Percentiles rank a stretch among this genome's conserved stretches.
These are phyloP conservation scores for Aspergillus sp. DNA, from an alignment of 2,329 filamentous ascomycete species.

Conservation along the genomic window DNA sequence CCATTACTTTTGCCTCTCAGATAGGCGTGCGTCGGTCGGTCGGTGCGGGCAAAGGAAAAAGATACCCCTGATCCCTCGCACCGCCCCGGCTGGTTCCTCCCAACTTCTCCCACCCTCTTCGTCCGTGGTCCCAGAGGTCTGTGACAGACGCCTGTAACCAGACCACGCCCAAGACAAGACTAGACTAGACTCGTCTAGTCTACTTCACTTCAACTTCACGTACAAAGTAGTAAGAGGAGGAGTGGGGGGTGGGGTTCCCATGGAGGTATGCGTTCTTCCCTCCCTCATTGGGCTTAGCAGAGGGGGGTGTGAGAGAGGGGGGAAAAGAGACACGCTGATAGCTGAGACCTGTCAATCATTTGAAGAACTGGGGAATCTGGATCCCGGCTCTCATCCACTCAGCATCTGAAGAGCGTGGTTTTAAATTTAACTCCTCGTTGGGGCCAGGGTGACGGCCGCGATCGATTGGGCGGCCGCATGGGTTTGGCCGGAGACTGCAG, in stretches of 20 bases:
- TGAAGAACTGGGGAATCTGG: conserved; percentile 12
- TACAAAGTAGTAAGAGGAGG: no score
- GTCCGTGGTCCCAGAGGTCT: conserved; percentile 22
- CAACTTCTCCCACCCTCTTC: conserved; percentile 8
- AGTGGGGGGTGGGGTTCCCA: conserved; percentile 14
- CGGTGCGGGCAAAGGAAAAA: not conserved
- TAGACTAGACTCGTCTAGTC: no score
- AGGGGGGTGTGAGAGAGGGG: no score
- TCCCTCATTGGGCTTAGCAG: not conserved
- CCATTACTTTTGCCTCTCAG: no score
- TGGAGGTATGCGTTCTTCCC: conserved; percentile 4
- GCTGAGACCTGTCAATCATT: conserved; percentile 9
- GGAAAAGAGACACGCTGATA: not conserved
- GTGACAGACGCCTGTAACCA: conserved; percentile 17
- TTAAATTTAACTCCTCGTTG: conserved; percentile 12
- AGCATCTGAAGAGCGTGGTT: conserved; percentile 6
- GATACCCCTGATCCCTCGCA: conserved; percentile 16
- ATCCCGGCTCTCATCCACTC: conserved; percentile 6
- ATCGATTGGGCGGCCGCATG: conserved; percentile 4
- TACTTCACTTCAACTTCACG: conserved; percentile 4
- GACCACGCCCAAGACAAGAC: not conserved
- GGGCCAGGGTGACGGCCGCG: conserved; percentile 5
- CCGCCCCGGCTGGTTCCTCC: conserved; percentile 16
- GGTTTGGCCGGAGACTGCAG: not conserved
- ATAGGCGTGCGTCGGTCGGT: not conserved